A percentile compares a stretch with the other conserved stretches of the same genome.
phyloP scores from a whole-genome alignment of 1,139 yeast genomes.

The Schwanniomyces etchellsii region DNA sequence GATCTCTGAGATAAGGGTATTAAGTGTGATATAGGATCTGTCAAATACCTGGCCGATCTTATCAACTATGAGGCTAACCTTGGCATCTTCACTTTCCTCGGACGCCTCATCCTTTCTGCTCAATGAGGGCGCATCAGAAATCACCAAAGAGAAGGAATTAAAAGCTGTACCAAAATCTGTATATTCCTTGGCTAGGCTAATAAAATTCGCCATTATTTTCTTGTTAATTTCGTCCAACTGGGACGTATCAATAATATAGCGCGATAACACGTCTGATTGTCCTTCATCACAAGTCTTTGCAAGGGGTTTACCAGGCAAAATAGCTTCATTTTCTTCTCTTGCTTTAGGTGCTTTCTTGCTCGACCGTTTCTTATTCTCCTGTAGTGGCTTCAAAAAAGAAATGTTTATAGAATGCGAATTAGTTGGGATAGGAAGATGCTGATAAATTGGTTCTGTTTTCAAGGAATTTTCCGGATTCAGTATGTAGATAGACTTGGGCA shows the following conservation, averaged over 20 bases:
- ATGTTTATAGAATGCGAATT: slow-evolving; percentile 19
- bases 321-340: not conserved
- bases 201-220: slow-evolving; percentile 53
- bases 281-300: not conserved
- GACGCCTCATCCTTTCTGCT: slow-evolving; percentile 13
- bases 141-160: slow-evolving; percentile 68
- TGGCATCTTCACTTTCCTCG: slow-evolving; percentile 18
- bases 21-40: slow-evolving; percentile 61
- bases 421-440: slow-evolving; percentile 59
- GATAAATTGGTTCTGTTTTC: slow-evolving; percentile 54
- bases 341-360: slow-evolving; percentile 21
- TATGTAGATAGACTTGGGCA: slow-evolving; percentile 37
- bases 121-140: slow-evolving; percentile 30
- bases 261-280: too few species aligned
- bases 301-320: not conserved
- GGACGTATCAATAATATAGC: slow-evolving; percentile 27
- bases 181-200: slow-evolving; percentile 62
- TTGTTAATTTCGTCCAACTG: slow-evolving; percentile 65
- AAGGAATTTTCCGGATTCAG: slow-evolving; percentile 55
- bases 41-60: slow-evolving; percentile 80
- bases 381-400: slow-evolving; percentile 25
- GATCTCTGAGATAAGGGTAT: slow-evolving; percentile 60
- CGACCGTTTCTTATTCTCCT: slow-evolving; percentile 22
- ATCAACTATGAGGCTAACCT: slow-evolving; percentile 45
- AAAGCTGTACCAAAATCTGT: slow-evolving; percentile 67